Evolutionary conservation across 306 rosid species (phyloP), one percentile per base, ranked within the genome.

Genomic region (Begonia peltatifolia): DNA sequence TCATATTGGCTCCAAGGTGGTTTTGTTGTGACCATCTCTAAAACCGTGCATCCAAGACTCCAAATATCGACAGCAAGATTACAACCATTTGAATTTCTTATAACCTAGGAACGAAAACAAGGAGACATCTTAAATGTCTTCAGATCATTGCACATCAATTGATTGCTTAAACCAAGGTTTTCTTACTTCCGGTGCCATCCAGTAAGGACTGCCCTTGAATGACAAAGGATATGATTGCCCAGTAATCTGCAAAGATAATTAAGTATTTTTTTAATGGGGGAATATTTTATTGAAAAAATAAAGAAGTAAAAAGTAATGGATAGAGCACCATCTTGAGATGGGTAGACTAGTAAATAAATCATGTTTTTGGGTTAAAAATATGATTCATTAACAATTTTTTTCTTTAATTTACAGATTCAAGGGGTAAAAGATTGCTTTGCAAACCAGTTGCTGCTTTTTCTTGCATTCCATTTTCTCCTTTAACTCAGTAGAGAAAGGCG

Each of bases 171-270:
- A 42, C 67, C 48, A 30, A 30, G 38, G 38, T 14, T 14, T 61
- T 70, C 65, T 56, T 56, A 86, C 97, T 95, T 89, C 97, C 12
- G 97, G 97, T 56, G 97, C 97, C 97, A 89, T 89, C 97, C 97
- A 89, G 60, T 85, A 82, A 20, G 97, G 97, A 69, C 95, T 89
- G 68, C 97, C 90, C 69, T 83, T 85, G 78, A 85, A 78, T 13
- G 95, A 89, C 54, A 89, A 66, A 41, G 95, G 97, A 66, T 90
- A 83, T 3, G 87, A 82, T 60, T 89, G 87, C 66, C 97, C 95
- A 23, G 81, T 78, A 17, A 89, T 85, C 97, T 89, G 83, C 38
- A 70, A 78, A 61, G 68, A 18, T 47, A 71, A 52, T 52, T 42
- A 49, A 63, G 47, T 56, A 57, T 52, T 63, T 77, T 18, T 42